phyloP scores from a whole-genome alignment of 768 basidiomycete genomes.

The Exsudoporus frostii region DNA sequence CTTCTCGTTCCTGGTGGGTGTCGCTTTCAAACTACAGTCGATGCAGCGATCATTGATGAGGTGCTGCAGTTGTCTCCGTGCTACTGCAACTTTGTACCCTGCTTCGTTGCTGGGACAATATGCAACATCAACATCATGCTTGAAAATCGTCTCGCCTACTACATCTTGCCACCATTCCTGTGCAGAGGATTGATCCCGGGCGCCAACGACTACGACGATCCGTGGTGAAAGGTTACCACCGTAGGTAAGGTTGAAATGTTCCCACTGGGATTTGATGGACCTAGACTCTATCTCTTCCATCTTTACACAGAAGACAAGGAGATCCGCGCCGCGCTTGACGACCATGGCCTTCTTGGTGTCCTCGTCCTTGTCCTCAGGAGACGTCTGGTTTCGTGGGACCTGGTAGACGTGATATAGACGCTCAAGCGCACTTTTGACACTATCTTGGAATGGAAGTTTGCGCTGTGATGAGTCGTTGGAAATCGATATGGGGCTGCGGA shows the following conservation, averaged over 20 bases:
- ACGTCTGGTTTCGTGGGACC: conserved; percentile 7
- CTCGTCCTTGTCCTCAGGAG: conserved; percentile 2
- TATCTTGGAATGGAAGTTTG: conserved; percentile 23
- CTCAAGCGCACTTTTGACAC: conserved; percentile 4
- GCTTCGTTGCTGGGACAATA: conserved; percentile 1
- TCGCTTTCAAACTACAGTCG: conserved; percentile 14
- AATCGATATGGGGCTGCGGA: conserved; percentile 24
- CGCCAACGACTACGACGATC: conserved; percentile 24
- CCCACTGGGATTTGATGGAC: conserved; percentile 23
- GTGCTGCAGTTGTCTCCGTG: conserved; percentile 3
- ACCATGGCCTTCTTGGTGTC: conserved; percentile 2
- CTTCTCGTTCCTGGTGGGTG: conserved; percentile 2
- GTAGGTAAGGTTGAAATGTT: conserved; percentile 25
- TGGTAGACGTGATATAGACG: conserved; percentile 23
- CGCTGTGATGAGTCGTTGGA: conserved; percentile 9
- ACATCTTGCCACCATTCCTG: conserved; percentile 21
- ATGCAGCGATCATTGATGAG: conserved; percentile 24
- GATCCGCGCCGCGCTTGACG: conserved; percentile 24
- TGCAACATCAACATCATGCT: conserved; percentile 10
- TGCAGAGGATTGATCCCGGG: conserved; percentile 8
- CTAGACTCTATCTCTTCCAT: not conserved
- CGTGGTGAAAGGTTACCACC: conserved; percentile 27
- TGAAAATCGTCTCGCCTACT: not conserved
- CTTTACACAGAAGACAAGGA: conserved; percentile 25
- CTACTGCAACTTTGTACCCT: not conserved